These are phyloP conservation scores for Teunomyces cretensis DNA, from an alignment of 805 yeast species.

Conservation along the genomic window DNA sequence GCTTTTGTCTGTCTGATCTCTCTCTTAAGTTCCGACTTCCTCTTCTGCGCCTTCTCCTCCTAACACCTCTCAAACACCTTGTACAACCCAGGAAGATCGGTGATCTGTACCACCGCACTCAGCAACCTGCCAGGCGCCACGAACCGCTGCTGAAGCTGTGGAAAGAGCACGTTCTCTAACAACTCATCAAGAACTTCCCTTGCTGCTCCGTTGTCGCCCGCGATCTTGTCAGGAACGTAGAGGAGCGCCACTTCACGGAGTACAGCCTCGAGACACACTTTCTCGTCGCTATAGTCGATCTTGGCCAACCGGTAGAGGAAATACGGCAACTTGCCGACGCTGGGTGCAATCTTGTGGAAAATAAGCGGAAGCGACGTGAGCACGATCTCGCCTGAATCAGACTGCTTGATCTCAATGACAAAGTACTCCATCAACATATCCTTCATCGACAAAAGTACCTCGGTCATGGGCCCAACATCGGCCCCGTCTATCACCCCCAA, in stretches of 20 bases:
- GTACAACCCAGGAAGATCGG: constrained; percentile 88
- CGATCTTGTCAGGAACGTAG: constrained; percentile 61
- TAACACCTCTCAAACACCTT: constrained; percentile 90
- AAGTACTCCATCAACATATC: constrained; percentile 87
- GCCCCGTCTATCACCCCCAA: constrained; percentile 18
- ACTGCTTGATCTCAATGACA: constrained; percentile 44
- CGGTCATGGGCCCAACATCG: background rate
- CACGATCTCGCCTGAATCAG: constrained; percentile 21
- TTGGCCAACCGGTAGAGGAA: constrained; percentile 59
- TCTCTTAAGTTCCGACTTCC: too few relatives aligned
- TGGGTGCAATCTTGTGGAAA: constrained; percentile 61
- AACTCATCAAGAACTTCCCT: constrained; percentile 13
- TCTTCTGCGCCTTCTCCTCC: background rate
- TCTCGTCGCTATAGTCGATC: constrained; percentile 68
- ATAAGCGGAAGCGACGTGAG: constrained; percentile 67
- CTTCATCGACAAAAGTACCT: constrained; percentile 44
- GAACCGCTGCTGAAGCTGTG: constrained; percentile 59
- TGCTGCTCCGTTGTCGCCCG: constrained; percentile 8
- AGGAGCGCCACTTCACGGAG: constrained; percentile 68
- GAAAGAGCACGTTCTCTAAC: constrained; percentile 64
- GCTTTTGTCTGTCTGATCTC: too few relatives aligned
- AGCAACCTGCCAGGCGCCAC: constrained; percentile 58
- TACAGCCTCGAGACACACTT: constrained; percentile 64
- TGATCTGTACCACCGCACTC: constrained; percentile 73
- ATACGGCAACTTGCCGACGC: constrained; percentile 59